Evolutionary conservation across 352 stramenopile species (phyloP), one percentile per base, ranked within the genome.

Genomic region (Globisporangium rhizosaccharum): DNA sequence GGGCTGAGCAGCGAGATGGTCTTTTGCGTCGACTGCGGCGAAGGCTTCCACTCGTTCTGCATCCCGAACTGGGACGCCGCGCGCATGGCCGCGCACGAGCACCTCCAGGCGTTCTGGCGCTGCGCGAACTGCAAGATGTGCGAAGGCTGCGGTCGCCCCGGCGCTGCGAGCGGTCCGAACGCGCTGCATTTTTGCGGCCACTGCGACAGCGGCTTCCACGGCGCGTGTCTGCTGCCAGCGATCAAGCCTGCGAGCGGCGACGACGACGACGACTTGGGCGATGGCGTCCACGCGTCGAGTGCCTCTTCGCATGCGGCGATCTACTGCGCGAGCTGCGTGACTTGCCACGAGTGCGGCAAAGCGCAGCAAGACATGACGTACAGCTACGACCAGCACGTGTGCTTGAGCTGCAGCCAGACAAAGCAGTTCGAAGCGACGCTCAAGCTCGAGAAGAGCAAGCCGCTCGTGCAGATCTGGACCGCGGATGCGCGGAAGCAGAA

Each of bases 41-140:
- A 99, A 81, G 86, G 80, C 0, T 97, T 97, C 57, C 96, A 99
- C 68, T 74, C 74, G 1, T 98, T 98, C 68, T 99, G 96, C 72
- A 66, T 77, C 1, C 58, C 71, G n/a, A 70, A 66, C 3, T 72
- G 88, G 61, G 74, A 50, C 11, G 48, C 62, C 14, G 69, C 67
- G 30, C 63, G 68, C 0, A 18, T 80, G 1, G 53, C 66, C n/a
- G 55, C 56, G n/a, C 79, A 71, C 20, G 64, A 80, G 0, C 73
- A 79, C 30, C 69, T 96, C 9, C 70, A 85, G 26, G 73, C 76
- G 23, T 91, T 82, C 37, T 98, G 94, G 94, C 81, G 94, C 23
- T 99, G 96, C 66, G 70, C 67, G 0, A 99, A 98, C 72, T 99
- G 96, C 70, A 97, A 97, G 56, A 87, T 98, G 62, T 99, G 96